Conservation (phyloP, 345 rosid species). For the Barbarea vulgaris region DNA sequence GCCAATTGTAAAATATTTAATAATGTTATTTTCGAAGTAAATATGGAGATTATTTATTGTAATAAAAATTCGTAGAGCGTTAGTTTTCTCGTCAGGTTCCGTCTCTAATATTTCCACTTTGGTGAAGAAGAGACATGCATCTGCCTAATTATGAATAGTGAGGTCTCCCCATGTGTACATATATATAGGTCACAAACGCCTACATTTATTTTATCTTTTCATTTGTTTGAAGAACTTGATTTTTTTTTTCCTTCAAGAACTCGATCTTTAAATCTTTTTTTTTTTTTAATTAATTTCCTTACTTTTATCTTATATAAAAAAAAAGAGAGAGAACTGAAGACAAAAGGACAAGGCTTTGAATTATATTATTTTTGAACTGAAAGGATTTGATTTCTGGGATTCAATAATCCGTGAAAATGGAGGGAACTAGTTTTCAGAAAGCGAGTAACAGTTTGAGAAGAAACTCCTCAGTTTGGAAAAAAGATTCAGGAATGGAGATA, state of each 20-base stretch:
- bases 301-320: conserved; percentile 6
- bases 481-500: conserved; percentile 43
- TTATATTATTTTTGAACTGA: no score
- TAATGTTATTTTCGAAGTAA: no score
- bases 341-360: background rate
- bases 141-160: background rate
- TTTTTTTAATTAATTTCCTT: background rate
- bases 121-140: conserved; percentile 11
- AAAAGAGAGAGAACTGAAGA: background rate
- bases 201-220: conserved; percentile 13
- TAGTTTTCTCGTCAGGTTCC: conserved; percentile 26
- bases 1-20: background rate
- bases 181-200: conserved; percentile 17
- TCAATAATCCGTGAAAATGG: conserved; percentile 33
- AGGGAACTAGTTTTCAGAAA: conserved; percentile 43
- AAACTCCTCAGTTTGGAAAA: conserved; percentile 43
- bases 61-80: conserved; percentile 8
- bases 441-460: conserved; percentile 47
- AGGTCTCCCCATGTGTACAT: conserved; percentile 20
- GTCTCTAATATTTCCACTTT: conserved; percentile 32
- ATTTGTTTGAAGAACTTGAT: background rate
- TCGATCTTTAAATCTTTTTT: conserved; percentile 18
- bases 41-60: conserved; percentile 21
- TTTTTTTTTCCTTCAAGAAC: background rate
- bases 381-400: conserved; percentile 31